Conservation (phyloP, 441 rosid species). For the California macrophylla region DNA sequence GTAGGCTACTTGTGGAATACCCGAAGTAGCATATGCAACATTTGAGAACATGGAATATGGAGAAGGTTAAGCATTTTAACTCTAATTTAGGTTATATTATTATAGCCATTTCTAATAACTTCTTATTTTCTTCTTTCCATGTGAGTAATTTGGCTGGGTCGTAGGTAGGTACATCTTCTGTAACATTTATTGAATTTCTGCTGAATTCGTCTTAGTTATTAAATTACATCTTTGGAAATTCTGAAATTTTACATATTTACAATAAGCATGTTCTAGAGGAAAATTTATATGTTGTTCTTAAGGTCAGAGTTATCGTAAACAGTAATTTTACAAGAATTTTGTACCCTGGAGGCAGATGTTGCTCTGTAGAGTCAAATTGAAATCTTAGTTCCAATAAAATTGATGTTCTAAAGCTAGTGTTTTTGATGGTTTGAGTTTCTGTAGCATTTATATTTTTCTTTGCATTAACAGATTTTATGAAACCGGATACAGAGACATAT, state of each 20-base stretch:
- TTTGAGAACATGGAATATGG: slow-evolving; percentile 97
- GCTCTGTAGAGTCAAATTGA: neutral
- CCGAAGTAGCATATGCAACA: slow-evolving; percentile 81
- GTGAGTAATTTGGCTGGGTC: neutral
- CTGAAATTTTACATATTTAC: no score
- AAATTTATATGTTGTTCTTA: no score
- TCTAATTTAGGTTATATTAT: neutral
- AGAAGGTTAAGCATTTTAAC: slow-evolving; percentile 55
- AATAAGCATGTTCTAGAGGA: no score
- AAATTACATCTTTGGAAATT: no score
- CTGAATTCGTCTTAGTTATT: neutral
- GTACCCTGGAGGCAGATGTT: neutral
- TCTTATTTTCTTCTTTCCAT: neutral
- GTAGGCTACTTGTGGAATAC: slow-evolving; percentile 89
- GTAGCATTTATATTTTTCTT: slow-evolving; percentile 18
- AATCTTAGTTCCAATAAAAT: neutral
- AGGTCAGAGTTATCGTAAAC: no score
- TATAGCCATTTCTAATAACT: neutral
- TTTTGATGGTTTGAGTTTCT: slow-evolving; percentile 11
- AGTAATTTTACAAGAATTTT: neutral
- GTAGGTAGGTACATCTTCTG: neutral
- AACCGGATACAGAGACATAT: slow-evolving; percentile 87
- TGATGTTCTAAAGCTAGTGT: neutral
- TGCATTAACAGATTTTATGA: slow-evolving; percentile 59
- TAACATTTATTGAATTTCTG: neutral